Evolutionary conservation across 768 basidiomycete species (phyloP), one percentile per base, ranked within the genome.

Genomic region (Boletus sp.): DNA sequence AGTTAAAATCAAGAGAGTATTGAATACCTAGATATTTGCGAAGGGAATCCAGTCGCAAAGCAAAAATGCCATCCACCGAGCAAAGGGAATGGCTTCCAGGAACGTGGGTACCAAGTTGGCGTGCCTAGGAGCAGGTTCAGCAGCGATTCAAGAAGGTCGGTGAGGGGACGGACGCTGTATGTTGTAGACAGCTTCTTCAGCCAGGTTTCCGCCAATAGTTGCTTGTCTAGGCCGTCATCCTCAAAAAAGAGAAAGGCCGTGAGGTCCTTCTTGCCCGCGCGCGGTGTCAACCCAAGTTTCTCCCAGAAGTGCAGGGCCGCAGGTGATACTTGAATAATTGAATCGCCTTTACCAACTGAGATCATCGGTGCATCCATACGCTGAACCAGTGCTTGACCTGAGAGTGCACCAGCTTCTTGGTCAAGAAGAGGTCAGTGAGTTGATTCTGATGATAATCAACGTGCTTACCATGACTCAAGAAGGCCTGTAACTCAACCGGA

Each of bases 271-370:
- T 72, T 74, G 7, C 93, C 92, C 34, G 79, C 79, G 44, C 79
- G 77, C 0, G 92, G 92, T 15, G 77, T 75, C 41, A 94, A 65
- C 0, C 88, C 90, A 13, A 93, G 77, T 66, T 91, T 93, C 60
- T 89, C 86, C 91, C 92, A 93, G 67, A 93, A 93, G 2, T 85
- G 78, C 23, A 93, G 64, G 0, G 90, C 86, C 5, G 88, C 70
- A 2, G 90, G 85, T 14, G 82, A 68, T 17, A 90, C 68, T 39
- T 90, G 83, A n/a, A 93, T 74, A 27, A 90, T 69, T 4, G 82
- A 77, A 35, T 85, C 84, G 3, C 81, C 80, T 63, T 89, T 90
- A 3, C 81, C 84, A 29, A 89, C 76, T 0, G 84, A 75, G 11
- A 93, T 65, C 73, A 81, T 75, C 0, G 89, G 88, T 2, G 78